Conservation (phyloP, 1,284 basidiomycete species). For the Pseudozyma tsukubaensis region DNA sequence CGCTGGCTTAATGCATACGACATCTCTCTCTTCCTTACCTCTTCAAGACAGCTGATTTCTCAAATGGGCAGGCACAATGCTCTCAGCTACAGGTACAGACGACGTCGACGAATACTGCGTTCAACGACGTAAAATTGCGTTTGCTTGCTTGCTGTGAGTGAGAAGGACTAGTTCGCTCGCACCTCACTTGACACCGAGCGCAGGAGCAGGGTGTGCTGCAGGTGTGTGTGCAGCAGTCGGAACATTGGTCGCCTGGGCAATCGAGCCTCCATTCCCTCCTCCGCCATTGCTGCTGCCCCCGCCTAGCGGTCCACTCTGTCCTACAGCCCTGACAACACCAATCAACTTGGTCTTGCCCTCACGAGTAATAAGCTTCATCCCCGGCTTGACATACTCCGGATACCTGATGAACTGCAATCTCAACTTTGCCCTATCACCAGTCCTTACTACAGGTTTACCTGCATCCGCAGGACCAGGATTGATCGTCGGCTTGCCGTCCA, state of each 20-base stretch:
- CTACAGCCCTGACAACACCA: constrained; percentile 60
- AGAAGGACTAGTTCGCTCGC: not conserved
- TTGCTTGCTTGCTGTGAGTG: not conserved
- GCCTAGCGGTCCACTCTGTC: constrained; percentile 44
- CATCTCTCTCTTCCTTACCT: not conserved
- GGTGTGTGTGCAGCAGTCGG: constrained; percentile 19
- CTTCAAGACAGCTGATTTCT: no score
- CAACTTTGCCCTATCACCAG: constrained; percentile 64
- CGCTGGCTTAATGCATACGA: not conserved
- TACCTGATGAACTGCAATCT: constrained; percentile 62
- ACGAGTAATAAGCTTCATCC: constrained; percentile 64
- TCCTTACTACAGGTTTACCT: constrained; percentile 64
- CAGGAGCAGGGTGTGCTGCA: constrained; percentile 10
- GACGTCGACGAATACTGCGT: not conserved
- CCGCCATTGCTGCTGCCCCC: constrained; percentile 3
- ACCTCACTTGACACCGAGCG: constrained; percentile 34
- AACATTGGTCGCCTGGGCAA: constrained; percentile 10
- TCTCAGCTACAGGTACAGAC: not conserved
- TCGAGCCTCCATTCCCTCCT: not conserved
- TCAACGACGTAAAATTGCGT: no score
- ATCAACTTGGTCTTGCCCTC: constrained; percentile 67
- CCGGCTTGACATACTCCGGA: constrained; percentile 64
- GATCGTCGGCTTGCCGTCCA: constrained; percentile 46
- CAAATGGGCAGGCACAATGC: no score
- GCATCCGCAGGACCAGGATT: constrained; percentile 9